Conservation (phyloP, 2,329 filamentous ascomycete genomes). For the Ilyonectria robusta region DNA sequence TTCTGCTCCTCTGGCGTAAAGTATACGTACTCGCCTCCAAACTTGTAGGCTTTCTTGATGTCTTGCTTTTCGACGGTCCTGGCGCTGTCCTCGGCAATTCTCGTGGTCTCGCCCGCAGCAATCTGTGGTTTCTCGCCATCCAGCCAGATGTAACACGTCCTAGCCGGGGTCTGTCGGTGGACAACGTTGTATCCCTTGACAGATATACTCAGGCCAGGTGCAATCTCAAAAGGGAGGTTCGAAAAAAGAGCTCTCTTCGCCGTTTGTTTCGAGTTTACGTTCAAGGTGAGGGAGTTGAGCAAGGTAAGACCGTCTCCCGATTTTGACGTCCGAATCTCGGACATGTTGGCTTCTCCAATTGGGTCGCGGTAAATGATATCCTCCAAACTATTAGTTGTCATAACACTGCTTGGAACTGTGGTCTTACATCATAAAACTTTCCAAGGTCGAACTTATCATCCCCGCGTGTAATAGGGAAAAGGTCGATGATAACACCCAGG, state of each 20-base stretch:
- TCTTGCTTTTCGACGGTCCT: slow-evolving; percentile 84
- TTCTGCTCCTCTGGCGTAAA: slow-evolving; percentile 90
- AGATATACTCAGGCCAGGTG: slow-evolving; percentile 86
- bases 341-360: slow-evolving; percentile 73
- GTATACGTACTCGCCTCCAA: slow-evolving; percentile 89
- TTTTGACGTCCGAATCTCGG: slow-evolving; percentile 72
- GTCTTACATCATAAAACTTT: slow-evolving; percentile 89
- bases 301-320: slow-evolving; percentile 83
- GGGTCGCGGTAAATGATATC: slow-evolving; percentile 92
- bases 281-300: slow-evolving; percentile 84
- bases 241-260: slow-evolving; percentile 90
- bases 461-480: slow-evolving; percentile 87
- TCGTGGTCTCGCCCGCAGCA: slow-evolving; percentile 79
- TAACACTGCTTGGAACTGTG: too few species aligned
- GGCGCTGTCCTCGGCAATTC: slow-evolving; percentile 83
- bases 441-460: slow-evolving; percentile 82
- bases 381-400: slow-evolving; percentile 56
- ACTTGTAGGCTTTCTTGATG: slow-evolving; percentile 94
- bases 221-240: slow-evolving; percentile 88
- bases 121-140: slow-evolving; percentile 90
- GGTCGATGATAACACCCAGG: slow-evolving; percentile 88
- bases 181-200: slow-evolving; percentile 94
- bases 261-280: slow-evolving; percentile 91
- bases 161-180: slow-evolving; percentile 84
- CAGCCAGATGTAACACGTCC: slow-evolving; percentile 90